Evolutionary conservation across 805 yeast genomes (phyloP).

Genomic region (Candida sanyiensis): DNA sequence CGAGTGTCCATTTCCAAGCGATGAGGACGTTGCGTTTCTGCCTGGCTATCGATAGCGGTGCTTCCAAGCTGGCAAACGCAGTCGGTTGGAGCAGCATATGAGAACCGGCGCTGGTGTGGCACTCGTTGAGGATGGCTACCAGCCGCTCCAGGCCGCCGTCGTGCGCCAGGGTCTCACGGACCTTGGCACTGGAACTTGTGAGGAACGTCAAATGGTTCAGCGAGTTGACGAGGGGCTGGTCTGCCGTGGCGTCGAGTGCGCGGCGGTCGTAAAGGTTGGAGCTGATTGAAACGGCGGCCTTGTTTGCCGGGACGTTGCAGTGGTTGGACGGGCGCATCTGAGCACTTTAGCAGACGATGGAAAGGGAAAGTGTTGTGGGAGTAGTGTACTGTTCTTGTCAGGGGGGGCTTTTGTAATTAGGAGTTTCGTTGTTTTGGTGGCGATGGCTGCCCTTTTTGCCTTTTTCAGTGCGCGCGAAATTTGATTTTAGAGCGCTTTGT

Average conservation of each 20-base stretch:
- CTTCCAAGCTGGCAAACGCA: not conserved
- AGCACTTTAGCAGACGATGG: too few relatives aligned
- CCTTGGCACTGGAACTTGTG: conserved; percentile 80
- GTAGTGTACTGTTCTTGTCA: not conserved
- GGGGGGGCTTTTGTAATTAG: too few relatives aligned
- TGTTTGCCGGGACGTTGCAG: conserved; percentile 68
- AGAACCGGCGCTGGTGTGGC: conserved; percentile 27
- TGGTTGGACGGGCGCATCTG: conserved; percentile 94
- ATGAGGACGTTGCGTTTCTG: conserved; percentile 43
- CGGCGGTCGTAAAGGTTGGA: conserved; percentile 86
- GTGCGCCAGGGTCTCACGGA: conserved; percentile 77
- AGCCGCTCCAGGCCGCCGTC: conserved; percentile 93
- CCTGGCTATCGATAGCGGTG: conserved; percentile 19
- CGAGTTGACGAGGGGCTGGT: conserved; percentile 86
- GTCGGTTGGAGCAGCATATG: not conserved
- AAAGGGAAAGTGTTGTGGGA: conserved; percentile 1
- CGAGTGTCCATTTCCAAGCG: conserved; percentile 97
- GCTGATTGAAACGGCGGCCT: conserved; percentile 89
- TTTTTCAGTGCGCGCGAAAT: too few relatives aligned
- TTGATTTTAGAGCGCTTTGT: too few relatives aligned
- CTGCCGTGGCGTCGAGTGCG: conserved; percentile 86
- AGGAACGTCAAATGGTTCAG: conserved; percentile 84
- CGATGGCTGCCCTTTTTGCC: conserved; percentile 1
- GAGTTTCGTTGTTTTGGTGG: conserved; percentile 4
- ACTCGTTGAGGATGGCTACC: conserved; percentile 79